Evolutionary conservation across 2,329 filamentous ascomycete species (phyloP).

Genomic region (Botrytis paeoniae): DNA sequence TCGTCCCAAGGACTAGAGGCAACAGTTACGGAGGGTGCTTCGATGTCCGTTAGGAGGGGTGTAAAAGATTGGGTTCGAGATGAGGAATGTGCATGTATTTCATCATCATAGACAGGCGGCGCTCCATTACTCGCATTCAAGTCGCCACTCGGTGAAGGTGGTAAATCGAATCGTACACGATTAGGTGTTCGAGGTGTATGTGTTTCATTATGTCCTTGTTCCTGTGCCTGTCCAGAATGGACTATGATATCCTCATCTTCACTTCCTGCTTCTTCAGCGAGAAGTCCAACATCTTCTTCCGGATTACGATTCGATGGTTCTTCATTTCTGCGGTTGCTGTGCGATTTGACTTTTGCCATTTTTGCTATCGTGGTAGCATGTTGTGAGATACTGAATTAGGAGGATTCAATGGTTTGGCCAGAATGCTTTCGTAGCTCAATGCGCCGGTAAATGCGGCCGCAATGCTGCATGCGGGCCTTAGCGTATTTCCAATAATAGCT

Average conservation of each 20-base stretch:
- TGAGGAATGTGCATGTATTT: slow-evolving; percentile 35
- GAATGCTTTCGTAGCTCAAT: slow-evolving; percentile 5
- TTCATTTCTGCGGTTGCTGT: slow-evolving; percentile 34
- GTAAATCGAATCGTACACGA: slow-evolving; percentile 39
- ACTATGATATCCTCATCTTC: slow-evolving; percentile 36
- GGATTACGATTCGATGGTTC: slow-evolving; percentile 27
- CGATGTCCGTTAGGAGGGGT: slow-evolving; percentile 77
- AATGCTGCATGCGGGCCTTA: slow-evolving; percentile 1
- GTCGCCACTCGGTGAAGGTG: slow-evolving; percentile 19
- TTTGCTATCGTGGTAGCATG: slow-evolving; percentile 43
- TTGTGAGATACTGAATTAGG: slow-evolving; percentile 26
- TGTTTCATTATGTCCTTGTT: slow-evolving; percentile 20
- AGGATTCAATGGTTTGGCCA: slow-evolving; percentile 4
- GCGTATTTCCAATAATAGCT: slow-evolving; percentile 4
- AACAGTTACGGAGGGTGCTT: slow-evolving; percentile 75
- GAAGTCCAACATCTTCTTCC: slow-evolving; percentile 43
- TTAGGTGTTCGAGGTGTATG: slow-evolving; percentile 37
- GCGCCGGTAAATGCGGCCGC: slow-evolving; percentile 4
- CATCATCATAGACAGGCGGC: slow-evolving; percentile 46
- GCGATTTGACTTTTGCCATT: slow-evolving; percentile 45
- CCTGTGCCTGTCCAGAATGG: slow-evolving; percentile 25
- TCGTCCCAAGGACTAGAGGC: slow-evolving; percentile 42
- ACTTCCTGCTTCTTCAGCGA: slow-evolving; percentile 35
- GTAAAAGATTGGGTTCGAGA: slow-evolving; percentile 37
- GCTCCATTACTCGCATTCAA: slow-evolving; percentile 24